Evolutionary conservation across 768 basidiomycete genomes (phyloP), one percentile per base, ranked within the genome.

Genomic region (Lentinula lateritia): DNA sequence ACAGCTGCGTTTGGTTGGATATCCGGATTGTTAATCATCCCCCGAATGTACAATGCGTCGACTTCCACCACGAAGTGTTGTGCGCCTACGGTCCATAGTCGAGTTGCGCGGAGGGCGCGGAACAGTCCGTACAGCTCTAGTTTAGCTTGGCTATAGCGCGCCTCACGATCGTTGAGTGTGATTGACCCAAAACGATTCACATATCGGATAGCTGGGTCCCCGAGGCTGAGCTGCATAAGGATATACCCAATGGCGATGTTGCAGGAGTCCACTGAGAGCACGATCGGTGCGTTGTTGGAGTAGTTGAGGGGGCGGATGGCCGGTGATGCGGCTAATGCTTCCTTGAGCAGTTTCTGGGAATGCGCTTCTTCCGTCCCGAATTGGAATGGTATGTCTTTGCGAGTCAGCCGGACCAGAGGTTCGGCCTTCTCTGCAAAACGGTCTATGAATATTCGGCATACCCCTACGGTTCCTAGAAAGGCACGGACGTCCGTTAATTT

Each of bases 91-190:
- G 67, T 32, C 53, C 64, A 67, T 0, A 68, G 32, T 0, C 64
- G 36, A 35, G 67, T 68, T 28, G 64, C 63, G 35, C 68, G 53
- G 5, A 77, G 52, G 5, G 71, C 66, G 1, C 71, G 65, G 54
- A 63, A 76, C 0, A 75, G 50, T 1, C 76, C 71, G 52, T 73
- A 77, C 0, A 77, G 65, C 63, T 77, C 74, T 0, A 75, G 52
- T 45, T 77, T 77, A 0, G 72, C 66, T 54, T 76, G 74, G 2
- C 72, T 74, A 60, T 73, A 77, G 7, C 64, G 28, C 1, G 68
- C 54, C 63, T 76, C 71, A 2, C 62, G 18, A 4, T 70, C 23
- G 62, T 69, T 75, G 45, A 73, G 61, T 0, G 72, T 66, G 13
- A 78, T 50, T 1, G 74, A 78, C 0, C 74, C 72, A 64, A 70